Conservation (phyloP, 768 basidiomycete genomes). For the Tricholoma hemisulphureum region DNA sequence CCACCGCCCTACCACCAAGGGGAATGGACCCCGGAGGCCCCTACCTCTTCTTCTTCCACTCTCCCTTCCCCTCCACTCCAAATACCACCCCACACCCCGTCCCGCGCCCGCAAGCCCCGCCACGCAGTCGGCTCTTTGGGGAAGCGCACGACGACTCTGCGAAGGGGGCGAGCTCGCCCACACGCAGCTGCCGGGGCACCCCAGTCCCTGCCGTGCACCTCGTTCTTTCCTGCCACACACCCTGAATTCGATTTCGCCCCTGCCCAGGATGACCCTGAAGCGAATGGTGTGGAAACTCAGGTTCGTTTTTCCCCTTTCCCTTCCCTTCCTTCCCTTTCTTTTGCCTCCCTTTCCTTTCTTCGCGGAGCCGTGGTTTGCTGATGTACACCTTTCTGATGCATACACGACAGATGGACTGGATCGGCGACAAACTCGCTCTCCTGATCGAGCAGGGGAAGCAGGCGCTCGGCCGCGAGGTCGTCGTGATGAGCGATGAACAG, state of each 20-base stretch:
- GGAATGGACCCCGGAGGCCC: constrained; percentile 43
- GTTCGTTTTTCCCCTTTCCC: constrained; percentile 24
- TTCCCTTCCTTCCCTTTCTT: neutral
- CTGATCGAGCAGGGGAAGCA: constrained; percentile 80
- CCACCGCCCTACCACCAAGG: constrained; percentile 70
- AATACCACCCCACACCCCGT: constrained; percentile 28
- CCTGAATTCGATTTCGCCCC: constrained; percentile 46
- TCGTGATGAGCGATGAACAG: constrained; percentile 69
- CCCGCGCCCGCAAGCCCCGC: constrained; percentile 37
- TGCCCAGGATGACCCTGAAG: constrained; percentile 29
- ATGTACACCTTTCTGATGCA: no score
- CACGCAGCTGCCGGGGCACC: neutral
- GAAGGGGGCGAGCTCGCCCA: no score
- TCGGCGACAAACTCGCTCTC: constrained; percentile 62
- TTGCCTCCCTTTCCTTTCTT: neutral
- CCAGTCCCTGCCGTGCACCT: neutral
- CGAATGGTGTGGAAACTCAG: constrained; percentile 44
- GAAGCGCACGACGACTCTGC: no score
- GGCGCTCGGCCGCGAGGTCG: constrained; percentile 74
- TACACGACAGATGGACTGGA: constrained; percentile 84
- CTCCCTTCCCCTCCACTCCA: neutral
- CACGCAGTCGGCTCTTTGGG: constrained; percentile 25
- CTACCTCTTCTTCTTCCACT: constrained; percentile 8
- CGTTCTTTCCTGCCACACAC: constrained; percentile 27
- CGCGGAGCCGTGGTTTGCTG: neutral